Evolutionary conservation across 179 eudicot genomes (phyloP), one percentile per base, ranked within the genome.

Genomic region (Patellifolia procumbens): DNA sequence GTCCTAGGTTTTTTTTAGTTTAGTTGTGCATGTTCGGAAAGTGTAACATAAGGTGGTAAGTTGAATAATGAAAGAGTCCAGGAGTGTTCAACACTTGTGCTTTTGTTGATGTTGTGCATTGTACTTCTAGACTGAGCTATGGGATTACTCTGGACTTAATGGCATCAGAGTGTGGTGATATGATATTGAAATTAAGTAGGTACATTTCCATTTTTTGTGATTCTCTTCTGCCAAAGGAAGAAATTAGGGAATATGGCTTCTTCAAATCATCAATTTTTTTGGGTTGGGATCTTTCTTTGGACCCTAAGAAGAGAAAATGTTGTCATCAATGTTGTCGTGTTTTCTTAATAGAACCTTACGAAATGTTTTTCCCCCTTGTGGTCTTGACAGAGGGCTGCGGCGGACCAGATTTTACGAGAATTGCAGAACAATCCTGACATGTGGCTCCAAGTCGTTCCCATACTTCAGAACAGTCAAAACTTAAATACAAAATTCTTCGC

Each of bases 381-480:
- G 28, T 74, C 51, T 78, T 62, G 51, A 62, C 93, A 95, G 98
- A 93, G 99, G 86, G 80, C 98, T 56, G 96, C 98, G 31, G 99
- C 99, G 9, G 98, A 95, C 56, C 93, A 86, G 80, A 91, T 95
- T 75, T 82, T 95, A 81, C 92, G 98, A 68, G 98, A 93, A 26
- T 80, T 95, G 87, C 99, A 95, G 85, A 90, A 80, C 80, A 93
- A 93, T 86, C 91, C 96, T 37, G 97, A 95, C 73, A 95, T 86
- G 94, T 95, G 99, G 99, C 97, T 95, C 78, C 99, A 95, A 89
- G 99, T 95, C 70, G 98, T 95, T 53, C 99, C 91, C 88, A 91
- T 95, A 79, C 89, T 95, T 77, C 93, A 97, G 68, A 93, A 73
- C 66, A 81, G 97, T 24, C 97, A 93, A 58, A 89, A 85, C 82